phyloP scores from a whole-genome alignment of 1,284 basidiomycete species.

The Mycena sp. region DNA sequence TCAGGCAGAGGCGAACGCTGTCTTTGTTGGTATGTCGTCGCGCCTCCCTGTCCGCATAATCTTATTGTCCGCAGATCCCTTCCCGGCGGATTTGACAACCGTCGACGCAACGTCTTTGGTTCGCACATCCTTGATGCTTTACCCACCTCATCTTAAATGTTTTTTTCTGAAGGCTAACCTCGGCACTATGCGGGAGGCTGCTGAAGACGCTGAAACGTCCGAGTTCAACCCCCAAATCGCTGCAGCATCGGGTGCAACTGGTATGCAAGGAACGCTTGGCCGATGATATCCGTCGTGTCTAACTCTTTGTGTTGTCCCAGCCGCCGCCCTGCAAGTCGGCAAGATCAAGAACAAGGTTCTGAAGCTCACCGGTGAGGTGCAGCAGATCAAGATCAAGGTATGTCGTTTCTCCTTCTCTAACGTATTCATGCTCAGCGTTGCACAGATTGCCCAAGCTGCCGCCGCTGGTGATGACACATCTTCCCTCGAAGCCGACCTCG shows the following conservation, averaged over 20 bases:
- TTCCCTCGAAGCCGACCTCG: conserved; percentile 13
- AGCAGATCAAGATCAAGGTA: conserved; percentile 27
- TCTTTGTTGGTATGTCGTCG: conserved; percentile 43
- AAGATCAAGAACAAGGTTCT: conserved; percentile 65
- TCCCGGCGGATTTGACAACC: conserved; percentile 49
- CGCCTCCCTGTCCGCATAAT: conserved; percentile 6
- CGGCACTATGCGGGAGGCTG: conserved; percentile 51
- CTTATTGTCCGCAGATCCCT: conserved; percentile 41
- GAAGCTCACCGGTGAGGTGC: conserved; percentile 52
- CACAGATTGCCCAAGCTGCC: conserved; percentile 20
- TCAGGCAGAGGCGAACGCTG: conserved; percentile 50
- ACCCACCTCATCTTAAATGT: background rate
- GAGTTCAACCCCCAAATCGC: conserved; percentile 55
- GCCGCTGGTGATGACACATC: conserved; percentile 17
- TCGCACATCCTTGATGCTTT: background rate
- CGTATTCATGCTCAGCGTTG: too few species aligned
- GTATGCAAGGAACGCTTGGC: too few species aligned
- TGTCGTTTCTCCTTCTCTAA: too few species aligned
- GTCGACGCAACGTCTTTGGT: conserved; percentile 33
- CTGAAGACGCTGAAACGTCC: conserved; percentile 54
- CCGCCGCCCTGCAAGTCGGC: conserved; percentile 51
- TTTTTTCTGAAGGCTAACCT: conserved; percentile 41
- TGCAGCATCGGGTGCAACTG: conserved; percentile 49
- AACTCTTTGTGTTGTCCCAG: conserved; percentile 23
- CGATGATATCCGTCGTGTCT: too few species aligned